These are phyloP conservation scores for Serpula lacrymans DNA, from an alignment of 768 basidiomycete genomes.

Conservation along the genomic window DNA sequence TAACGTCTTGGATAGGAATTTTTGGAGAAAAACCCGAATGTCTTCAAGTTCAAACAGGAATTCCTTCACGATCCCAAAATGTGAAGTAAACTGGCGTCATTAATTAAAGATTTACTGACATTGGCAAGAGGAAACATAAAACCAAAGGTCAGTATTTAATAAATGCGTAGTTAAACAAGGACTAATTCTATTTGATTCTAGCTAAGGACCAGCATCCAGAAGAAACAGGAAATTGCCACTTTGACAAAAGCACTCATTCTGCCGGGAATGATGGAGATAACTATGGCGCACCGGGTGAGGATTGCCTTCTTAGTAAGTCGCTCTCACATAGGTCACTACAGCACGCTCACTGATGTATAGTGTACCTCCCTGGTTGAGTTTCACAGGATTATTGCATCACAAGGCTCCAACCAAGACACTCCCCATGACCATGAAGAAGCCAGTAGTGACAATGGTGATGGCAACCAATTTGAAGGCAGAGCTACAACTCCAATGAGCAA, in stretches of 20 bases:
- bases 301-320: slow-evolving; percentile 6
- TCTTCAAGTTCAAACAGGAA: slow-evolving; percentile 3
- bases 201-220: not conserved
- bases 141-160: slow-evolving; percentile 4
- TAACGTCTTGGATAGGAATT: not conserved
- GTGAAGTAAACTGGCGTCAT: not conserved
- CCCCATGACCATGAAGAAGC: too few relatives aligned
- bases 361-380: too few relatives aligned
- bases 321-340: too few relatives aligned
- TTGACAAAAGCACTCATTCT: slow-evolving; percentile 3
- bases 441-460: too few relatives aligned
- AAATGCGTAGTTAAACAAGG: not conserved
- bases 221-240: not conserved
- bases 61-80: slow-evolving; percentile 4
- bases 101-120: slow-evolving; percentile 4
- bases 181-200: too few relatives aligned
- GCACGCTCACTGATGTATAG: too few relatives aligned
- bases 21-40: slow-evolving; percentile 3
- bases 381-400: too few relatives aligned
- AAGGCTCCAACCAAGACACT: too few relatives aligned
- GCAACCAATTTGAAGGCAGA: too few relatives aligned
- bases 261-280: slow-evolving; percentile 4
- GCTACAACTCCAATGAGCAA: too few relatives aligned
- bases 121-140: slow-evolving; percentile 1
- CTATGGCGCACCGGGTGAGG: slow-evolving; percentile 3